Evolutionary conservation across 2,329 filamentous ascomycete genomes (phyloP).

Genomic region (Curvularia sp.): DNA sequence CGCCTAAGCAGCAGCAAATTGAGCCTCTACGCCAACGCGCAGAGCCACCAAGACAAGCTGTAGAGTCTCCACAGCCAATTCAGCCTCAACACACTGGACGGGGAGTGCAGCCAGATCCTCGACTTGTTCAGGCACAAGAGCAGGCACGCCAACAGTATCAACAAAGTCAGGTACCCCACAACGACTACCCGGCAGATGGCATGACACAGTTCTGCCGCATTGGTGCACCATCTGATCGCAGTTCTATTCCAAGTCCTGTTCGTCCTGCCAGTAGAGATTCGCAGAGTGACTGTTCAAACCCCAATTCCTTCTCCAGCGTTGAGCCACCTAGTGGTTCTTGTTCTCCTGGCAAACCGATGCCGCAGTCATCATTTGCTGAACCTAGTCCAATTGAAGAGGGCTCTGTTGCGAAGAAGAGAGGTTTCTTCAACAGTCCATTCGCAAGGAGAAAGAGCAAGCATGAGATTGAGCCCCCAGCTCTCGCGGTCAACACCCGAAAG

Average conservation of each 20-base stretch:
- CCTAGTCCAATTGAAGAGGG: conserved; percentile 38
- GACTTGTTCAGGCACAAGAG: conserved; percentile 47
- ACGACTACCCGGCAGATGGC: conserved; percentile 91
- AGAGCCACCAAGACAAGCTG: conserved; percentile 16
- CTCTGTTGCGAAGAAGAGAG: conserved; percentile 73
- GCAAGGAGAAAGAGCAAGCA: conserved; percentile 83
- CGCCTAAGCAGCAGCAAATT: conserved; percentile 7
- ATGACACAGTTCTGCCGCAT: conserved; percentile 97
- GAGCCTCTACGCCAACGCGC: conserved; percentile 9
- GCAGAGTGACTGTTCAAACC: conserved; percentile 87
- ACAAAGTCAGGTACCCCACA: conserved; percentile 76
- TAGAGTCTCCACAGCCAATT: conserved; percentile 14
- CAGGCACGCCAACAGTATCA: conserved; percentile 49
- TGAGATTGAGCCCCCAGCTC: conserved; percentile 68
- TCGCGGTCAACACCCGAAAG: conserved; percentile 55
- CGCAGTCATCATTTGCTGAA: conserved; percentile 30
- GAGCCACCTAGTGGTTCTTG: conserved; percentile 76
- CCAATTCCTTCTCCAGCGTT: conserved; percentile 85
- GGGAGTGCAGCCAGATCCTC: conserved; percentile 44
- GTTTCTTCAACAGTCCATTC: conserved; percentile 95
- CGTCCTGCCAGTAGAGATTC: conserved; percentile 86
- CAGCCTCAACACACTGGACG: conserved; percentile 23
- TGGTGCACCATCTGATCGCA: conserved; percentile 72
- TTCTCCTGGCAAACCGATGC: conserved; percentile 71
- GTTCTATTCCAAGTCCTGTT: conserved; percentile 70